phyloP scores from a whole-genome alignment of 306 rosid genomes.

The Sechiopsis laciniata region DNA sequence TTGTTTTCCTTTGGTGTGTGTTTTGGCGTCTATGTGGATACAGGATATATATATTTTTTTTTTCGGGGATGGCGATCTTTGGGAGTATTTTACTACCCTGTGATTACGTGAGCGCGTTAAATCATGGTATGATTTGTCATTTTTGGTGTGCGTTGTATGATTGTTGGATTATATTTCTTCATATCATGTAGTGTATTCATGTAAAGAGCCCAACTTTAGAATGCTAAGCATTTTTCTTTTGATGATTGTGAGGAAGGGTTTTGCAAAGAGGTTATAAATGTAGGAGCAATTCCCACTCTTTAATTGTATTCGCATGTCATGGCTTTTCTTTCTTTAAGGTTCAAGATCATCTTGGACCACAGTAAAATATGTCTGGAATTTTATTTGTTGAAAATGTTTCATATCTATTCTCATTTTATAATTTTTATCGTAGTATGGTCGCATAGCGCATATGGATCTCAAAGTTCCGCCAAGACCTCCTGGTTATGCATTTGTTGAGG shows the following conservation, averaged over 20 bases:
- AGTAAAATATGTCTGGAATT: background rate
- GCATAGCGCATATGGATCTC: constrained; percentile 76
- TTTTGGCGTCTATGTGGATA: background rate
- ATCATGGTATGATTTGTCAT: background rate
- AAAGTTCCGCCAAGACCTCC: constrained; percentile 99
- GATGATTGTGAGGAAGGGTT: too few species aligned
- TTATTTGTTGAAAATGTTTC: background rate
- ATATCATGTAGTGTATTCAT: background rate
- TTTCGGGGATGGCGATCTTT: too few species aligned
- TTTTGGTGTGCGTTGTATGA: background rate
- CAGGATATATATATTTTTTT: too few species aligned
- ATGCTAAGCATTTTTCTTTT: background rate
- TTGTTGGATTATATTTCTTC: background rate
- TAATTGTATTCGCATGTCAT: background rate
- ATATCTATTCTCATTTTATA: constrained; percentile 12
- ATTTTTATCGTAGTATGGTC: constrained; percentile 62
- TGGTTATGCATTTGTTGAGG: constrained; percentile 98
- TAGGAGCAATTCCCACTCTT: background rate
- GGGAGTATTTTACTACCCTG: too few species aligned
- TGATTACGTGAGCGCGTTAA: too few species aligned
- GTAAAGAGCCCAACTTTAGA: background rate
- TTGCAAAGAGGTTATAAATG: background rate
- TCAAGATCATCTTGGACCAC: background rate
- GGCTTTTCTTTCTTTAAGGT: background rate
- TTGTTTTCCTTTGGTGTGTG: background rate